phyloP scores from a whole-genome alignment of 1,139 yeast genomes.

The Kodamaea suecica region DNA sequence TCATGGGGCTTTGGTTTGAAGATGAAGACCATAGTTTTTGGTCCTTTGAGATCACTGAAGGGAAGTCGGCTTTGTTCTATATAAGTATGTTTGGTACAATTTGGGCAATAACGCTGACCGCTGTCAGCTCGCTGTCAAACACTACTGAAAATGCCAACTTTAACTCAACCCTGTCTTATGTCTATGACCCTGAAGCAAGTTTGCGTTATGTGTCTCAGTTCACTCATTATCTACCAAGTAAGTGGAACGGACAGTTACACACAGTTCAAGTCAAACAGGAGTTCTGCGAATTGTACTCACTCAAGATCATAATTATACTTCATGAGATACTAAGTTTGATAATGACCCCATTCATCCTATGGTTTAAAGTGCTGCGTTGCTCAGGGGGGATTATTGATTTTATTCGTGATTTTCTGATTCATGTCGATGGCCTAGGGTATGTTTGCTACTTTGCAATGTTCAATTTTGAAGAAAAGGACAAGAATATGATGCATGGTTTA shows the following conservation, averaged over 20 bases:
- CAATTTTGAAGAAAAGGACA: conserved; percentile 62
- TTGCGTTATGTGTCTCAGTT: conserved; percentile 73
- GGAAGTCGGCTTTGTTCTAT: conserved; percentile 79
- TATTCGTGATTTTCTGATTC: conserved; percentile 82
- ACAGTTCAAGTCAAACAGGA: conserved; percentile 80
- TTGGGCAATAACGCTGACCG: conserved; percentile 58
- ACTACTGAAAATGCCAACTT: conserved; percentile 19
- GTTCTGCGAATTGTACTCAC: conserved; percentile 73
- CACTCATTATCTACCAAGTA: conserved; percentile 85
- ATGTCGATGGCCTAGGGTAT: conserved; percentile 92
- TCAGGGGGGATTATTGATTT: conserved; percentile 82
- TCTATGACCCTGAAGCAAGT: conserved; percentile 89
- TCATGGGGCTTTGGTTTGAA: conserved; percentile 74
- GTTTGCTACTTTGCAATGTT: conserved; percentile 95
- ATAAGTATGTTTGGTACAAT: conserved; percentile 82
- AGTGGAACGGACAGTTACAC: conserved; percentile 84
- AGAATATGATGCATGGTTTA: conserved; percentile 44
- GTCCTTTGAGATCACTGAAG: conserved; percentile 82
- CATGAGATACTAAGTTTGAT: conserved; percentile 80
- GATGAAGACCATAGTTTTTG: conserved; percentile 78
- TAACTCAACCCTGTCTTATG: conserved; percentile 26
- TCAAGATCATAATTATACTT: conserved; percentile 67
- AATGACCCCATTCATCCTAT: conserved; percentile 80
- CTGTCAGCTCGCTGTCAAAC: conserved; percentile 14
- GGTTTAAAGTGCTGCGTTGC: conserved; percentile 74